phyloP scores from a whole-genome alignment of 768 basidiomycete genomes.

The Psilocybe cubensis region DNA sequence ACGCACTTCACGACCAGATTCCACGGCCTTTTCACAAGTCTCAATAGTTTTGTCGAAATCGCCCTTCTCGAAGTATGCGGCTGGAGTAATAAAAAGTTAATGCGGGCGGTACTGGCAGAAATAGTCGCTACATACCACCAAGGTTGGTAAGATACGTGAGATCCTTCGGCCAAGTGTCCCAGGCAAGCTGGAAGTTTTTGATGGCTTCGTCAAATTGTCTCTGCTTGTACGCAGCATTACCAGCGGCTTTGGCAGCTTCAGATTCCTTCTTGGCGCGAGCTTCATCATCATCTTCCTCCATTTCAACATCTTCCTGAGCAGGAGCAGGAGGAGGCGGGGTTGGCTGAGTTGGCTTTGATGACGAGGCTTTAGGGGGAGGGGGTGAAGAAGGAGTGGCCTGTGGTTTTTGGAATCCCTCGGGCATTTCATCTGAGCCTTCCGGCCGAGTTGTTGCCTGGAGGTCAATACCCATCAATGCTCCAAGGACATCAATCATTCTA shows the following conservation, averaged over 20 bases:
- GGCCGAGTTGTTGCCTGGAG: conserved; percentile 84
- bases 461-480: conserved; percentile 92
- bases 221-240: conserved; percentile 84
- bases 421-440: conserved; percentile 82
- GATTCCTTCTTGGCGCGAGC: conserved; percentile 78
- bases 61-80: conserved; percentile 92
- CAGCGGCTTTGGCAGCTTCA: conserved; percentile 77
- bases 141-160: conserved; percentile 93
- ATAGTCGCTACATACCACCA: conserved; percentile 53
- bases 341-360: conserved; percentile 39
- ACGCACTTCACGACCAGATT: conserved; percentile 83
- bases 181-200: conserved; percentile 80
- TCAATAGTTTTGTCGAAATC: conserved; percentile 92
- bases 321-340: conserved; percentile 43
- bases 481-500: conserved; percentile 92
- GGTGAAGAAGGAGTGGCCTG: conserved; percentile 41
- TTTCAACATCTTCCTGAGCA: conserved; percentile 68
- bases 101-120: not conserved
- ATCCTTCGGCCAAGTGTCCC: conserved; percentile 94
- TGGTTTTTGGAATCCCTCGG: conserved; percentile 53
- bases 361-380: conserved; percentile 48
- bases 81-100: conserved; percentile 38
- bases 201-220: conserved; percentile 81
- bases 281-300: conserved; percentile 70
- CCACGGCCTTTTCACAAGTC: conserved; percentile 93